Percentiles rank a stretch among this genome's conserved stretches.
phyloP scores from a whole-genome alignment of 257 asterid genomes.

The Schizonepeta tenuifolia region DNA sequence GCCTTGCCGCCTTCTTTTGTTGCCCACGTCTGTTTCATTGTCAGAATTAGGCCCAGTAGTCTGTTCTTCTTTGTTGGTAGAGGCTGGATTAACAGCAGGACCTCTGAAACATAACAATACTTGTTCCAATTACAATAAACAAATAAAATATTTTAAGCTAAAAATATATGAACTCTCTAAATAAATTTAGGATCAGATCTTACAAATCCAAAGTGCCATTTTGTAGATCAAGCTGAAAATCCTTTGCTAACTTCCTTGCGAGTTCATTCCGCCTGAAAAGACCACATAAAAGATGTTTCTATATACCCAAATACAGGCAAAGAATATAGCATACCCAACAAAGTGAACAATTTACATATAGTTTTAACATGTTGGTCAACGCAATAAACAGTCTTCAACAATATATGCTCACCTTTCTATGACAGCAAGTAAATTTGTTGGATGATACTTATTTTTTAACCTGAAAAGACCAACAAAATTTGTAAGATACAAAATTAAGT shows the following conservation, averaged over 20 bases:
- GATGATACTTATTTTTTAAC: slow-evolving; percentile 97
- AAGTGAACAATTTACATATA: neutral
- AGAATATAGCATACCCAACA: neutral
- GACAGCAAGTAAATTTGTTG: slow-evolving; percentile 80
- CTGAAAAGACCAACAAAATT: slow-evolving; percentile 48
- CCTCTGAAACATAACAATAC: slow-evolving; percentile 61
- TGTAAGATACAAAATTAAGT: slow-evolving; percentile 22
- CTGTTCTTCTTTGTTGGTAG: slow-evolving; percentile 68
- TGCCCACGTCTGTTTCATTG: slow-evolving; percentile 71
- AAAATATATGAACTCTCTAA: neutral
- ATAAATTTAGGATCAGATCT: slow-evolving; percentile 35
- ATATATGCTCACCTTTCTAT: slow-evolving; percentile 73
- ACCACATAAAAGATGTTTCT: slow-evolving; percentile 27
- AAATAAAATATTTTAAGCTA: neutral
- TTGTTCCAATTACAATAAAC: slow-evolving; percentile 10
- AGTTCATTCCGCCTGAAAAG: slow-evolving; percentile 78
- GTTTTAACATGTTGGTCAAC: neutral
- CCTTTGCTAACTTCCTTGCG: slow-evolving; percentile 77
- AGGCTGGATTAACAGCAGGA: slow-evolving; percentile 65
- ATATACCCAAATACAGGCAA: slow-evolving; percentile 17
- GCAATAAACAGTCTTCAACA: neutral
- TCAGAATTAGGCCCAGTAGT: slow-evolving; percentile 71
- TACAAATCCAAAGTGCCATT: slow-evolving; percentile 89
- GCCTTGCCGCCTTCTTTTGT: slow-evolving; percentile 70
- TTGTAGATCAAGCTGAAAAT: slow-evolving; percentile 88